Conservation (phyloP, 1,284 basidiomycete genomes). For the Trametes versicolor region DNA sequence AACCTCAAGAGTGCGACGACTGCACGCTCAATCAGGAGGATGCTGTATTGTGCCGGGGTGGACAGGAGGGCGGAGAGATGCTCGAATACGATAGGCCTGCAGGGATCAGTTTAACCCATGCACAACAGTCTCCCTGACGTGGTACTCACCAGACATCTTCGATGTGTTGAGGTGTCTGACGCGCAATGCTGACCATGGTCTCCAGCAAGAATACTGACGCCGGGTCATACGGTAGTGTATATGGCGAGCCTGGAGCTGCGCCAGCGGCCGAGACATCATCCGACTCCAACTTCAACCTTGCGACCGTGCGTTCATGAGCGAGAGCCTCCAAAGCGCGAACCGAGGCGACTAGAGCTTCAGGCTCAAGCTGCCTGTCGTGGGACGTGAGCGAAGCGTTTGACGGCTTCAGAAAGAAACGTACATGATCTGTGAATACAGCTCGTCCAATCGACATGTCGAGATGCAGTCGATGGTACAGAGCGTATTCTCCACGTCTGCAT, state of each 20-base stretch:
- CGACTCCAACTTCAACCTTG: conserved; percentile 73
- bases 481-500: conserved; percentile 93
- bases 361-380: conserved; percentile 70
- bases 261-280: conserved; percentile 58
- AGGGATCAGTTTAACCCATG: conserved; percentile 3
- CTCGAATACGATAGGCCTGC: conserved; percentile 92
- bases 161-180: conserved; percentile 79
- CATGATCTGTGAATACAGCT: conserved; percentile 94
- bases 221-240: conserved; percentile 89
- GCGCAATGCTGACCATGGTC: conserved; percentile 90
- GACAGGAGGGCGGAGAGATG: conserved; percentile 87
- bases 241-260: conserved; percentile 50
- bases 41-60: conserved; percentile 84
- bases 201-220: conserved; percentile 95
- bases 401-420: conserved; percentile 53
- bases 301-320: conserved; percentile 86
- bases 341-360: conserved; percentile 84
- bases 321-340: conserved; percentile 89
- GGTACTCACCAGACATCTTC: conserved; percentile 84
- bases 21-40: conserved; percentile 94
- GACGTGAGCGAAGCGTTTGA: conserved; percentile 2
- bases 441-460: conserved; percentile 92
- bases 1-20: conserved; percentile 90
- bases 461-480: conserved; percentile 97
- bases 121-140: background rate